Conservation (phyloP, 805 yeast genomes). For the Wickerhamiella sergipiensis region DNA sequence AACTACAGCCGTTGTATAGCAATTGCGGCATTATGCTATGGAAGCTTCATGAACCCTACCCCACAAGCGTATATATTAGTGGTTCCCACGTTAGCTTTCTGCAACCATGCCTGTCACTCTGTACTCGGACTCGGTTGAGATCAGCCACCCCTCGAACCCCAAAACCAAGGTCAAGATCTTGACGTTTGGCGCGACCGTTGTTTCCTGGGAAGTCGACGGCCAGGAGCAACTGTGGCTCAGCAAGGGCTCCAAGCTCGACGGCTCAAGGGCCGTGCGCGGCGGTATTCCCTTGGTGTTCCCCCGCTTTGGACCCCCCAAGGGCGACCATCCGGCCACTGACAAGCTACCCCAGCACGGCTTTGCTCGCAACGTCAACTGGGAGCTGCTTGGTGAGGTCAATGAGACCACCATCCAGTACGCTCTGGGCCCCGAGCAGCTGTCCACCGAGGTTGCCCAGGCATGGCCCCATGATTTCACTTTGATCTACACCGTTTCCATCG, state of each 20-base stretch:
- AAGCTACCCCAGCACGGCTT: constrained; percentile 91
- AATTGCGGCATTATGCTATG: neutral
- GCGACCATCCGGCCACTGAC: constrained; percentile 27
- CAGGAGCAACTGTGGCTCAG: constrained; percentile 69
- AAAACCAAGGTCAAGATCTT: constrained; percentile 42
- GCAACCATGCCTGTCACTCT: constrained; percentile 12
- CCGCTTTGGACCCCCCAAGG: constrained; percentile 46
- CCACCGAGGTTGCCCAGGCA: constrained; percentile 39
- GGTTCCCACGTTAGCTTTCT: neutral
- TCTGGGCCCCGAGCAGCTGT: constrained; percentile 71
- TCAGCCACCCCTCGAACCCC: constrained; percentile 9
- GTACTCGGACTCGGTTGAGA: constrained; percentile 11
- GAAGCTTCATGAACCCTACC: neutral
- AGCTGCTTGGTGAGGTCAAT: constrained; percentile 73
- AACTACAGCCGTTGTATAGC: neutral
- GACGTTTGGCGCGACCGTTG: constrained; percentile 77
- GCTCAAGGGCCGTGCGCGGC: constrained; percentile 89
- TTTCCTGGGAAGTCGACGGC: constrained; percentile 64
- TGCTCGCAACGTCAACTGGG: constrained; percentile 87
- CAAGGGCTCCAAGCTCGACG: constrained; percentile 63
- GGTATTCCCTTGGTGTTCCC: constrained; percentile 97
- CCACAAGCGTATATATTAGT: neutral
- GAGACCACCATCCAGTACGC: constrained; percentile 74
- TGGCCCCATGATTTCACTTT: constrained; percentile 73
- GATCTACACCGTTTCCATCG: constrained; percentile 52